phyloP scores from a whole-genome alignment of 164 flowering plant genomes.

The Houttuynia cordata region DNA sequence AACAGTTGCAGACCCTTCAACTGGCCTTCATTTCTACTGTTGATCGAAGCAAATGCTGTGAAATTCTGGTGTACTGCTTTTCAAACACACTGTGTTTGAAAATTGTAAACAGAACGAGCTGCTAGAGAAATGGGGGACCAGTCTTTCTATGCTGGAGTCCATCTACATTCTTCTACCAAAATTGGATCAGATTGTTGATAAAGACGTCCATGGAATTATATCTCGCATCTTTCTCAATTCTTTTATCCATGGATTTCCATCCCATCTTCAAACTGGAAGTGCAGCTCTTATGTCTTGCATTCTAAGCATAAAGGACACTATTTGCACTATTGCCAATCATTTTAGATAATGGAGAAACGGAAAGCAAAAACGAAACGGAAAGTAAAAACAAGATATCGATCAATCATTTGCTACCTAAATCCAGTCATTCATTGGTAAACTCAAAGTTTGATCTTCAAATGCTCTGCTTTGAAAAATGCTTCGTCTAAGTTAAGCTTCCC shows the following conservation, averaged over 20 bases:
- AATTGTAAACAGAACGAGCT: constrained; percentile 39
- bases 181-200: constrained; percentile 30
- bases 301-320: constrained; percentile 43
- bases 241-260: constrained; percentile 82
- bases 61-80: constrained; percentile 47
- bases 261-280: constrained; percentile 35
- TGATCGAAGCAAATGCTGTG: constrained; percentile 13
- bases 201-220: constrained; percentile 28
- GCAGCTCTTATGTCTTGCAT: constrained; percentile 61
- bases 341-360: too few relatives aligned
- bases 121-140: constrained; percentile 30
- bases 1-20: constrained; percentile 39
- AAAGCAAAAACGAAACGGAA: too few relatives aligned
- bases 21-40: constrained; percentile 46
- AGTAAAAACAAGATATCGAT: too few relatives aligned
- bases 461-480: too few relatives aligned
- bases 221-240: constrained; percentile 36
- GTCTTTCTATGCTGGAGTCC: constrained; percentile 31
- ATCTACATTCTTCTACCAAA: constrained; percentile 35
- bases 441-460: too few relatives aligned
- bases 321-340: too few relatives aligned
- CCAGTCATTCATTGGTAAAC: too few relatives aligned
- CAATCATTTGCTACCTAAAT: too few relatives aligned
- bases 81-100: constrained; percentile 48
- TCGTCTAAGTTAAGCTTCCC: too few relatives aligned